Conservation (phyloP, 2,329 filamentous ascomycete genomes). For the Chaetomium globosum region DNA sequence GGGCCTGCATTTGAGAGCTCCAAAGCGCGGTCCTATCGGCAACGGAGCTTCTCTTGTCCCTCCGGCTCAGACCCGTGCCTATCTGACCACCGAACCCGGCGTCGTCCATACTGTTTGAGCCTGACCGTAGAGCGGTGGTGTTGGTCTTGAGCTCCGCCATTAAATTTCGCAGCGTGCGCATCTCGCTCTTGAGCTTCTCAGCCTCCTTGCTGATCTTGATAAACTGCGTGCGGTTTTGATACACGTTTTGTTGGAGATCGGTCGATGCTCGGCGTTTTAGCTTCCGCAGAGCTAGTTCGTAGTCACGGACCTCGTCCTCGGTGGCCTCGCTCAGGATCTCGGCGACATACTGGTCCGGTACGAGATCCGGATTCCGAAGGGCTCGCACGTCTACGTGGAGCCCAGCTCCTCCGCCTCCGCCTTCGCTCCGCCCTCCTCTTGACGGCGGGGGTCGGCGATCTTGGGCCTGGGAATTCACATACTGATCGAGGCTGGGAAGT, state of each 20-base stretch:
- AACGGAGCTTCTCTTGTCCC: constrained; percentile 88
- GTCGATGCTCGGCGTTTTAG: constrained; percentile 76
- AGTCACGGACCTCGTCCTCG: constrained; percentile 82
- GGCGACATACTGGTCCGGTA: constrained; percentile 77
- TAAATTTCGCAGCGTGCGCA: constrained; percentile 84
- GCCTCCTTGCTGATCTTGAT: constrained; percentile 99
- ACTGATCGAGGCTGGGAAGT: constrained; percentile 63
- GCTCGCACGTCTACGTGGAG: constrained; percentile 75
- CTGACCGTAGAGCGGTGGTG: constrained; percentile 65
- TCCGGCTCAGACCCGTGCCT: constrained; percentile 61
- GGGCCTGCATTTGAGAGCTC: constrained; percentile 73
- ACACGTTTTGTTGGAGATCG: constrained; percentile 91
- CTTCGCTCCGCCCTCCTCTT: constrained; percentile 50
- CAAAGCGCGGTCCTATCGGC: constrained; percentile 67
- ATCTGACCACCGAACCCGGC: constrained; percentile 56
- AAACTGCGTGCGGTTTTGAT: constrained; percentile 96
- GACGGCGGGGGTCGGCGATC: constrained; percentile 56
- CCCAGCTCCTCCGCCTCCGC: constrained; percentile 36
- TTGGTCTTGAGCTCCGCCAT: constrained; percentile 91
- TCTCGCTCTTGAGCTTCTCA: constrained; percentile 94
- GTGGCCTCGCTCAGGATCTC: constrained; percentile 78
- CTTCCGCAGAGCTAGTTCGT: constrained; percentile 73
- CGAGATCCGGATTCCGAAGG: constrained; percentile 76
- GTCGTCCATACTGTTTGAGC: constrained; percentile 56
- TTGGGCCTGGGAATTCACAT: constrained; percentile 49